Evolutionary conservation across 1,284 basidiomycete species (phyloP), one percentile per base, ranked within the genome.

Genomic region (Tilletia caries): DNA sequence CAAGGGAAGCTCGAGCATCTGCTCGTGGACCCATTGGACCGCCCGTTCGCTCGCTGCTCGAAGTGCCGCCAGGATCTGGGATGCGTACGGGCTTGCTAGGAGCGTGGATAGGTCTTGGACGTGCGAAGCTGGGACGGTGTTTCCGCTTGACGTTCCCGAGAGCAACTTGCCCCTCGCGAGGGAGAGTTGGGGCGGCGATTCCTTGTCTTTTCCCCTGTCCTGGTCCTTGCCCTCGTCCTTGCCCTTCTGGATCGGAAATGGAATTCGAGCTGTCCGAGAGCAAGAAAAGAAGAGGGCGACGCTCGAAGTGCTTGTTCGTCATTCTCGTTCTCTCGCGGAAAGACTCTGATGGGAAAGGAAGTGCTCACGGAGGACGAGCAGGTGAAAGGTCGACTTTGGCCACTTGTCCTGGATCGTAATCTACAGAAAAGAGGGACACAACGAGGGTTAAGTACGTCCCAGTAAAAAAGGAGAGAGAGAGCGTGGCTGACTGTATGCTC

Each of bases 1-100:
- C 2, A 87, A 25, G 12, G 32, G 13, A 60, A 23, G 86, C 75
- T 88, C 87, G 48, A 86, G 71, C 95, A 98, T 97, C 83, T 95
- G 92, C 64, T 89, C 87, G 73, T 89, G 86, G 64, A 97, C 89
- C 77, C 89, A 86, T 69, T 85, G 50, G 13, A 72, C 15, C 3
- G 71, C 65, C 69, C 70, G 52, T 3, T 78, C 68, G 44, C 74
- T 73, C 4, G 77, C 69, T 6, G 58, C 65, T 5, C 67, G 67
- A 5, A 80, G 29, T 8, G 75, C 70, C 3, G 43, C 66, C 15
- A 82, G 70, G 18, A 82, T 73, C 25, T 70, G 62, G 8, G 50
- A 23, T 1, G 75, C 74, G 44, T 77, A 73, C 0, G 77, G 77
- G 67, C 77, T 79, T 1, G 72, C 69, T 1, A 82, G 71, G 1